These are phyloP conservation scores for Komagataella pastoris DNA, from an alignment of 805 yeast genomes.

Conservation along the genomic window DNA sequence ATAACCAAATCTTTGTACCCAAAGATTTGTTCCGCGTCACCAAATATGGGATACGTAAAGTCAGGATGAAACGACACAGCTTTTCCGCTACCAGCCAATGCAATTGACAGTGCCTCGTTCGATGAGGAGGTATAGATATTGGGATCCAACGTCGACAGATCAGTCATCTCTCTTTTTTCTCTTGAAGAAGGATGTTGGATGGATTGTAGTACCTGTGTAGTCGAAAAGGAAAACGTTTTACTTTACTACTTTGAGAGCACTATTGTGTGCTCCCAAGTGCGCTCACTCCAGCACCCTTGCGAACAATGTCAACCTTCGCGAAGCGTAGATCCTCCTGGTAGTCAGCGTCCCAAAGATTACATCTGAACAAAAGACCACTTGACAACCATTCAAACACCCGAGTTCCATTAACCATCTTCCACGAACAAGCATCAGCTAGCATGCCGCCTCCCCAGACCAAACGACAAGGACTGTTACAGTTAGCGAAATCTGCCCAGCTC, in stretches of 20 bases:
- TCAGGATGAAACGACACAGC: slow-evolving; percentile 58
- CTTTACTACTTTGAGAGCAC: too few relatives aligned
- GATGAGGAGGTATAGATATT: slow-evolving; percentile 68
- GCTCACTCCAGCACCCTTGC: too few relatives aligned
- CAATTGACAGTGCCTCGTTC: slow-evolving; percentile 51
- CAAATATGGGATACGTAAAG: slow-evolving; percentile 89
- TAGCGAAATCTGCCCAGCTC: slow-evolving; percentile 39
- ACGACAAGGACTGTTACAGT: not conserved
- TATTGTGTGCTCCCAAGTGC: too few relatives aligned
- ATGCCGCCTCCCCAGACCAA: not conserved
- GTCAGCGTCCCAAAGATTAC: not conserved
- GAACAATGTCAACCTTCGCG: not conserved
- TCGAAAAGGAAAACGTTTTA: too few relatives aligned
- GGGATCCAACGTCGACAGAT: slow-evolving; percentile 18
- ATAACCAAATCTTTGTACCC: slow-evolving; percentile 69
- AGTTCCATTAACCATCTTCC: not conserved
- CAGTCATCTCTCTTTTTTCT: not conserved
- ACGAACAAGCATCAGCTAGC: not conserved
- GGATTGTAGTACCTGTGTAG: too few relatives aligned
- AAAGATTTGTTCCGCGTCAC: slow-evolving; percentile 78
- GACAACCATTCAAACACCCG: not conserved
- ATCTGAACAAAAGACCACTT: not conserved
- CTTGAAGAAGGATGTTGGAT: too few relatives aligned
- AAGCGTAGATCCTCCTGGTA: not conserved
- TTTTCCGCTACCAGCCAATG: slow-evolving; percentile 23